Evolutionary conservation across 202 grass and related monocot genomes (phyloP).

Genomic region (Zizania palustris): DNA sequence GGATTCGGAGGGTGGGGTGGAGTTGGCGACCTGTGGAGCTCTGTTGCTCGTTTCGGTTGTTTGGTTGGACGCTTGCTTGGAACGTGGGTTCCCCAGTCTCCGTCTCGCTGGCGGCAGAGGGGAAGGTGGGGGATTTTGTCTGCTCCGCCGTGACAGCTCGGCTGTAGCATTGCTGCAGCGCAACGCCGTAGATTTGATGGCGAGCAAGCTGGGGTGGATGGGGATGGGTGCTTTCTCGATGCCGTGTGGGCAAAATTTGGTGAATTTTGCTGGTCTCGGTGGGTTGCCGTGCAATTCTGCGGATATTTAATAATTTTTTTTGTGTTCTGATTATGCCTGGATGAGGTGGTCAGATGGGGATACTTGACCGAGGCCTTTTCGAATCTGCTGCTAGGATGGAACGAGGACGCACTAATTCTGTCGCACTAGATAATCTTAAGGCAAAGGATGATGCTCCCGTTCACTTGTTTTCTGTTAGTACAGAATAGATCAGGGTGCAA

Average conservation of each 20-base stretch:
- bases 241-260: background rate
- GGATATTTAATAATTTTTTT: background rate
- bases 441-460: no score
- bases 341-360: background rate
- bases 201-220: constrained; percentile 4
- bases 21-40: constrained; percentile 19
- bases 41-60: constrained; percentile 26
- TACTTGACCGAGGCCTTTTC: background rate
- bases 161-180: constrained; percentile 18
- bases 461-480: no score
- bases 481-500: background rate
- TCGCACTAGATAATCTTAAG: background rate
- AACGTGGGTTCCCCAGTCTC: constrained; percentile 7
- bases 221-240: constrained; percentile 1
- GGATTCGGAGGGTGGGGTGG: background rate
- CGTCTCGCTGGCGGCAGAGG: background rate
- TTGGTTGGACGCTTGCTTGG: background rate
- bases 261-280: constrained; percentile 3
- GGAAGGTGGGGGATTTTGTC: background rate
- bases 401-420: background rate
- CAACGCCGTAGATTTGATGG: constrained; percentile 18
- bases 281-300: constrained; percentile 8
- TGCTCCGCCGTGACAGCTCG: background rate
- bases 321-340: background rate
- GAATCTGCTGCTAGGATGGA: constrained; percentile 15